Percentiles rank a stretch among this genome's conserved stretches.
Evolutionary conservation across 73 alveolate species (phyloP).

Genomic region (Blepharisma japonicum): DNA sequence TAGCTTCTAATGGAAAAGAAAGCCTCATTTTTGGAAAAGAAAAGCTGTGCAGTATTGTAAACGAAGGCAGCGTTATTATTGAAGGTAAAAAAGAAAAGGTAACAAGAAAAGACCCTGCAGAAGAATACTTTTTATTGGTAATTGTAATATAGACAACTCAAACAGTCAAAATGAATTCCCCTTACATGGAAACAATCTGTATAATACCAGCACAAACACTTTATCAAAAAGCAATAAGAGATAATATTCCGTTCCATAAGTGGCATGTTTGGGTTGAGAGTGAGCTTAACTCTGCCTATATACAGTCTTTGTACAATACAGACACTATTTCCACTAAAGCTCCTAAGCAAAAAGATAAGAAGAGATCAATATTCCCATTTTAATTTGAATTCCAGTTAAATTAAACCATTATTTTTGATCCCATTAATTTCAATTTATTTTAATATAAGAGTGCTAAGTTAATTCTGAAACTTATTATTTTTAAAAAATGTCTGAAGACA

Average conservation of each 20-base stretch:
- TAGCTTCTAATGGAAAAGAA: too few species aligned
- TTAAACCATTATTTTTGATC: too few species aligned
- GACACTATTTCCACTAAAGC: background rate
- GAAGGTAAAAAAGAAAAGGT: background rate
- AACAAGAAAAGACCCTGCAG: conserved; percentile 8
- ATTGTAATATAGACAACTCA: background rate
- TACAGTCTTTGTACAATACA: conserved; percentile 13
- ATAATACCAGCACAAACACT: conserved; percentile 18
- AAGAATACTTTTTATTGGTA: conserved; percentile 16
- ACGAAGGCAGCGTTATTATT: too few species aligned
- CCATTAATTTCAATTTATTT: too few species aligned
- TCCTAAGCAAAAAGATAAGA: too few species aligned
- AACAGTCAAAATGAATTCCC: conserved; percentile 18
- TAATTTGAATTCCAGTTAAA: too few species aligned
- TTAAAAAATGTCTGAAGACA: background rate
- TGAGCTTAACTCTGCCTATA: conserved; percentile 23
- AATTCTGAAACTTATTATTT: too few species aligned
- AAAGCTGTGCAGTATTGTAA: too few species aligned
- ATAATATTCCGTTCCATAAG: conserved; percentile 23
- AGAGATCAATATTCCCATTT: too few species aligned
- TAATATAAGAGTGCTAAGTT: too few species aligned
- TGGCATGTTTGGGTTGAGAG: conserved; percentile 26
- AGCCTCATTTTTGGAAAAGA: too few species aligned
- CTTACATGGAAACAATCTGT: conserved; percentile 23
- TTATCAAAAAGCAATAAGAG: conserved; percentile 15